A percentile compares a stretch with the other conserved stretches of the same genome.
Evolutionary conservation across 495 filamentous ascomycete genomes (phyloP).

Genomic region (Xylaria castorea): DNA sequence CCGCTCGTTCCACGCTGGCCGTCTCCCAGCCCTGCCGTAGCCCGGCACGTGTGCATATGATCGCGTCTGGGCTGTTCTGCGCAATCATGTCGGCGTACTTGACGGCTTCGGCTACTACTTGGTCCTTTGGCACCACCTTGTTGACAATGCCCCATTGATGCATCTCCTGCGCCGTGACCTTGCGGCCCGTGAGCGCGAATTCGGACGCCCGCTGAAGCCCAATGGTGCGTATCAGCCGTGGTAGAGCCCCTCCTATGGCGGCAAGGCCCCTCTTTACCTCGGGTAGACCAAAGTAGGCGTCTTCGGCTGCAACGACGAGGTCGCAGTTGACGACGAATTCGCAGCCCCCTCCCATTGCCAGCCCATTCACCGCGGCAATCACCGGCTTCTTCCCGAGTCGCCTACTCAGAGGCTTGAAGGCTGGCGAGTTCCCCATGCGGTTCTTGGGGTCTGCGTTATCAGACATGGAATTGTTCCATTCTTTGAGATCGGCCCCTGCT

Average conservation of each 20-base stretch:
- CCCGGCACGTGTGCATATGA: constrained; percentile 72
- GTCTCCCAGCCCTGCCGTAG: constrained; percentile 68
- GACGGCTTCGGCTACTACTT: constrained; percentile 60
- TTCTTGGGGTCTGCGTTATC: constrained; percentile 41
- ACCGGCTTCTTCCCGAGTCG: constrained; percentile 69
- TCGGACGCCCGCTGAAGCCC: constrained; percentile 75
- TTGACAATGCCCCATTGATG: constrained; percentile 78
- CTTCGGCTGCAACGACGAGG: constrained; percentile 67
- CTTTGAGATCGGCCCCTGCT: constrained; percentile 64
- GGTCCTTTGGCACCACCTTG: constrained; percentile 61
- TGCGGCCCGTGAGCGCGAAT: constrained; percentile 73
- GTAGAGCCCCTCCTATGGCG: constrained; percentile 75
- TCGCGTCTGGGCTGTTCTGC: constrained; percentile 73
- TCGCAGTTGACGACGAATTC: constrained; percentile 80
- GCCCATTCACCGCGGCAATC: constrained; percentile 80
- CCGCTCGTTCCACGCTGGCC: constrained; percentile 67
- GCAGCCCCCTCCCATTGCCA: constrained; percentile 76
- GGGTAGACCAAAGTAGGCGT: constrained; percentile 70
- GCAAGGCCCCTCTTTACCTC: constrained; percentile 77
- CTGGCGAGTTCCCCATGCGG: constrained; percentile 59
- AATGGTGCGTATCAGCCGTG: constrained; percentile 71
- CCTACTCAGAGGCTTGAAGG: constrained; percentile 59
- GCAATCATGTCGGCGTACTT: constrained; percentile 60
- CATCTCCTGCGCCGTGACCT: constrained; percentile 67
- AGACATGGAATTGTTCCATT: constrained; percentile 48